These are phyloP conservation scores for Pseudopyricularia javanii DNA, from an alignment of 2,329 filamentous ascomycete genomes.

Conservation along the genomic window DNA sequence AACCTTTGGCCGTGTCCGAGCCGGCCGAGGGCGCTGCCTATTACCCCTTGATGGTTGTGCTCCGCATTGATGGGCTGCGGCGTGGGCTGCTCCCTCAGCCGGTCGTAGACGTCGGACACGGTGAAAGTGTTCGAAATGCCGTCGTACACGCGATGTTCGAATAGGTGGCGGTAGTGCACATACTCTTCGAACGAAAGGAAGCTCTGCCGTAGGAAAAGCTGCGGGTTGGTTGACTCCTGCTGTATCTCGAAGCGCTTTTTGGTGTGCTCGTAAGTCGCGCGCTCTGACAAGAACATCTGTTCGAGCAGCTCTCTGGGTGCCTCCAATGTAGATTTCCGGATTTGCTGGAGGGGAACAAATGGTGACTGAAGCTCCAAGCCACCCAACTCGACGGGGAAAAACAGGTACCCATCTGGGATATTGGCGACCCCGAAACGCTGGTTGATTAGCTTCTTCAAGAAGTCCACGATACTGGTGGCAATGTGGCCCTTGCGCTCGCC, in stretches of 20 bases:
- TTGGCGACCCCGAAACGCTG: constrained; percentile 34
- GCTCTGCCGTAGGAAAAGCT: constrained; percentile 14
- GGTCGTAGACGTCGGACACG: constrained; percentile 20
- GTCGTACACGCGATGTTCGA: constrained; percentile 14
- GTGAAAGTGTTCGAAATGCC: constrained; percentile 5
- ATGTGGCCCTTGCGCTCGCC: constrained; percentile 2
- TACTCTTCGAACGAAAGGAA: constrained; percentile 36
- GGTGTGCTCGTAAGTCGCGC: constrained; percentile 18
- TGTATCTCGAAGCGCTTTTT: constrained; percentile 19
- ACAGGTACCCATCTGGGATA: constrained; percentile 32
- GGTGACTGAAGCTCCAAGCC: constrained; percentile 33
- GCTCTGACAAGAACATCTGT: constrained; percentile 20
- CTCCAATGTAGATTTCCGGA: constrained; percentile 19
- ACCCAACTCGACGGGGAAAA: constrained; percentile 31
- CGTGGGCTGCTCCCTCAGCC: constrained; percentile 20
- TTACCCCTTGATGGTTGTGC: constrained; percentile 5
- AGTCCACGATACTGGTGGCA: constrained; percentile 34
- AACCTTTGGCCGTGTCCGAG: background rate
- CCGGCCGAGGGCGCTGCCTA: constrained; percentile 10
- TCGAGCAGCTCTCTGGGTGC: constrained; percentile 18
- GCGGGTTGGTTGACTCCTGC: constrained; percentile 3
- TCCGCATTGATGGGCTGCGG: constrained; percentile 15
- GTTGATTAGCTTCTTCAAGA: constrained; percentile 38
- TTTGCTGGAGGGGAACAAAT: constrained; percentile 27
- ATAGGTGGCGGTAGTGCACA: constrained; percentile 25